These are phyloP conservation scores for Pinus taeda DNA, from an alignment of 75 land plant species.

Conservation along the genomic window DNA sequence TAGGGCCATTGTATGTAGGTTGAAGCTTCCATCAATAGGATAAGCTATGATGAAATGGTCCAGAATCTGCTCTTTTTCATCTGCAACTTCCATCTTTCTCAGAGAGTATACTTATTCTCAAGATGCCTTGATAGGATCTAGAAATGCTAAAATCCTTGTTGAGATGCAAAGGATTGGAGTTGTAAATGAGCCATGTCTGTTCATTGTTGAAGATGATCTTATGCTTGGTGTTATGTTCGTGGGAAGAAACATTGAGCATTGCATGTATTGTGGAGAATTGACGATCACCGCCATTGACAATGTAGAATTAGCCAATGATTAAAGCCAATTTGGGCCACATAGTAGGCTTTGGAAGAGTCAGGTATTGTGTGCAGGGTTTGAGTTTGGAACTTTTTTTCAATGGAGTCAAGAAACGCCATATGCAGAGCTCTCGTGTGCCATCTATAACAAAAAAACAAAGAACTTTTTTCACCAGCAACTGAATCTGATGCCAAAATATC, in stretches of 20 bases:
- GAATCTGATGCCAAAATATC: too few relatives aligned
- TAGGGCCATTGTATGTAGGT: constrained; percentile 1
- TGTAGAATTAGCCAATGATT: too few relatives aligned
- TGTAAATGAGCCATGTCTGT: constrained; percentile 31
- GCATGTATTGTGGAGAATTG: constrained; percentile 24
- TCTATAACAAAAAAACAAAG: too few relatives aligned
- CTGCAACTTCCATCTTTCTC: not conserved
- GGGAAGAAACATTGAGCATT: constrained; percentile 15
- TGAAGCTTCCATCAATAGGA: constrained; percentile 20
- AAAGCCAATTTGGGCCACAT: too few relatives aligned
- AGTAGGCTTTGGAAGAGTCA: too few relatives aligned
- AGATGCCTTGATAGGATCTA: constrained; percentile 8
- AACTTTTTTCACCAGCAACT: too few relatives aligned
- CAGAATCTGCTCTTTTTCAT: constrained; percentile 5
- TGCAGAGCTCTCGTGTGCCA: too few relatives aligned
- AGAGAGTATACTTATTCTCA: constrained; percentile 15
- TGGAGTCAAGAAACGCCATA: too few relatives aligned
- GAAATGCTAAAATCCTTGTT: constrained; percentile 3
- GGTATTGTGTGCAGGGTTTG: too few relatives aligned
- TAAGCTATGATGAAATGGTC: constrained; percentile 17
- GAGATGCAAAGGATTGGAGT: constrained; percentile 1
- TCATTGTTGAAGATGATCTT: constrained; percentile 22
- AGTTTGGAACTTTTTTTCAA: too few relatives aligned
- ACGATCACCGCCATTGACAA: constrained; percentile 13
- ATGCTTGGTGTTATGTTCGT: constrained; percentile 22